These are phyloP conservation scores for Suillus sp. DNA, from an alignment of 768 basidiomycete species.

Conservation along the genomic window DNA sequence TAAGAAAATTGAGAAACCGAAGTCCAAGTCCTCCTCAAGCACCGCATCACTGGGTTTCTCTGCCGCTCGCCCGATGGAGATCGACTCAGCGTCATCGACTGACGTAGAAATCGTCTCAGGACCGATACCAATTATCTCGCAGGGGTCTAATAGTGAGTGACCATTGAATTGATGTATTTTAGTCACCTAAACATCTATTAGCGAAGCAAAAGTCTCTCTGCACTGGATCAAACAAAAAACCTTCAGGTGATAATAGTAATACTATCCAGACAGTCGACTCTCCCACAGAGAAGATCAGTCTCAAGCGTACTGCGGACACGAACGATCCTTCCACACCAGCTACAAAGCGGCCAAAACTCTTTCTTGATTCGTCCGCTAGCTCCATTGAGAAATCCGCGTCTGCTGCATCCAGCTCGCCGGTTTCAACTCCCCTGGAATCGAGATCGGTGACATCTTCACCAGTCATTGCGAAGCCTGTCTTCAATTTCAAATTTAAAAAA, in stretches of 20 bases:
- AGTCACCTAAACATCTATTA: background rate
- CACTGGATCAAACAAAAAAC: background rate
- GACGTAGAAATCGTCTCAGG: slow-evolving; percentile 7
- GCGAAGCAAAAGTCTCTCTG: background rate
- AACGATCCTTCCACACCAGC: background rate
- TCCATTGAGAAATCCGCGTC: background rate
- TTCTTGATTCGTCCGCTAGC: background rate
- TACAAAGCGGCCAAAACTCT: background rate
- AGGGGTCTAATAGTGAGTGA: background rate
- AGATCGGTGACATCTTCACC: background rate
- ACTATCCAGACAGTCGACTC: background rate
- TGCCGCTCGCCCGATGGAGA: background rate
- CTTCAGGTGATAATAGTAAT: background rate
- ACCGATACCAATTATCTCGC: background rate
- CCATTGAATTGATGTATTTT: background rate
- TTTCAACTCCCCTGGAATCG: background rate
- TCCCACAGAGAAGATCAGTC: background rate
- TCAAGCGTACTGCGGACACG: background rate
- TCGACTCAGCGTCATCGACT: slow-evolving; percentile 8
- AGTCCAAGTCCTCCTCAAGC: slow-evolving; percentile 4
- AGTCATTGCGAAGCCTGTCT: background rate
- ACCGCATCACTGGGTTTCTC: background rate
- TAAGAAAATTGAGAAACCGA: slow-evolving; percentile 1
- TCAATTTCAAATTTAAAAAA: background rate
- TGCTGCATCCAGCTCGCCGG: background rate